Evolutionary conservation across 768 basidiomycete species (phyloP).

Genomic region (Suillus variegatus): DNA sequence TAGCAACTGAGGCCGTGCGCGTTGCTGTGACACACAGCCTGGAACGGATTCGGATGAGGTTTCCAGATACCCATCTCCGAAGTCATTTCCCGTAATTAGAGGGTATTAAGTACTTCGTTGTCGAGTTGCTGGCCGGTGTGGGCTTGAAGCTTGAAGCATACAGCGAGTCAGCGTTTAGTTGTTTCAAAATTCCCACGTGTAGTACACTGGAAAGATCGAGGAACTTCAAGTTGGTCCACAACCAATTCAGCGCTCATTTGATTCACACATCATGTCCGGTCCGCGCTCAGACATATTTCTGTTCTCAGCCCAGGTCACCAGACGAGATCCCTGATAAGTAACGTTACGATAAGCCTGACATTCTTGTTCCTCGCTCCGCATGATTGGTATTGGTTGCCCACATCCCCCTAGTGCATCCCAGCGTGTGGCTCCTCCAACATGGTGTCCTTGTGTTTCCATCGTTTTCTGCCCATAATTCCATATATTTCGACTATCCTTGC

Average conservation of each 20-base stretch:
- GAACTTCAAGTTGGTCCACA: too few relatives aligned
- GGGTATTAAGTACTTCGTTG: neutral
- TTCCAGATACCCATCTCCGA: neutral
- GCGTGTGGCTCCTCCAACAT: neutral
- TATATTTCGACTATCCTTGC: conserved; percentile 1
- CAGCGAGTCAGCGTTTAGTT: too few relatives aligned
- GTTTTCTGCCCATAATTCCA: neutral
- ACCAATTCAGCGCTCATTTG: too few relatives aligned
- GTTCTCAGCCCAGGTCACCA: neutral
- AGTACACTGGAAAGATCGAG: too few relatives aligned
- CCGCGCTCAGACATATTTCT: neutral
- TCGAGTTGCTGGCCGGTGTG: neutral
- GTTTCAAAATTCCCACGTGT: too few relatives aligned
- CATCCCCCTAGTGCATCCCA: neutral
- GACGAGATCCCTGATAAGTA: too few relatives aligned
- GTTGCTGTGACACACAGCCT: neutral
- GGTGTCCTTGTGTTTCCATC: neutral
- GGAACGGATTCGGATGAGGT: neutral
- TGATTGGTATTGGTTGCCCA: neutral
- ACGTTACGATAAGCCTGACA: neutral
- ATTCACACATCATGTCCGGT: neutral
- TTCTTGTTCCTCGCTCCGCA: neutral
- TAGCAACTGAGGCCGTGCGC: neutral
- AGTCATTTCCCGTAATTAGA: neutral
- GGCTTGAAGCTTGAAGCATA: neutral